Percentiles rank a stretch among this genome's conserved stretches.
Evolutionary conservation across 225 moss, liverwort and hornwort genomes (phyloP).

Genomic region (Polytrichum commune): DNA sequence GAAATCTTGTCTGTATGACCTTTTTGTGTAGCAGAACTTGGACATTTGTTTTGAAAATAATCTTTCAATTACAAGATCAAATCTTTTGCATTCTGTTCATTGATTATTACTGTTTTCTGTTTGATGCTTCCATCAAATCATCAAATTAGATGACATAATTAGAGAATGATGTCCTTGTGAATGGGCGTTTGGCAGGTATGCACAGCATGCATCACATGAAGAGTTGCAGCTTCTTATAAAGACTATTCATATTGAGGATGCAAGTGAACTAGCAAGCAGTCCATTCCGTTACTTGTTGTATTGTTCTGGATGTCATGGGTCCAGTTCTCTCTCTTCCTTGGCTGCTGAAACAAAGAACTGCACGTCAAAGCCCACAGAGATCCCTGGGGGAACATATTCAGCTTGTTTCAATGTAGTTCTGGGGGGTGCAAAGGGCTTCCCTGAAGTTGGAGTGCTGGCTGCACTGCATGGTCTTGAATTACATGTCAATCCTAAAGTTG

Average conservation of each 20-base stretch:
- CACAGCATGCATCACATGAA: constrained; percentile 40
- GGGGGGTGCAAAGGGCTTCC: constrained; percentile 33
- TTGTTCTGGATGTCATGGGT: constrained; percentile 49
- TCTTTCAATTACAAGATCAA: too few species aligned
- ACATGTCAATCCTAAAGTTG: constrained; percentile 65
- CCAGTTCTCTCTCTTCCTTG: constrained; percentile 30
- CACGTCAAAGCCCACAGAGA: constrained; percentile 21
- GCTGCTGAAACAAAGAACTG: constrained; percentile 23
- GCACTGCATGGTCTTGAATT: constrained; percentile 71
- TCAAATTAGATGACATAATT: too few species aligned
- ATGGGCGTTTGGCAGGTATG: constrained; percentile 44
- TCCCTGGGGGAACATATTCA: constrained; percentile 28
- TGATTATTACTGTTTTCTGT: too few species aligned
- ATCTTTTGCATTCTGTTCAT: too few species aligned
- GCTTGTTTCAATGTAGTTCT: constrained; percentile 43
- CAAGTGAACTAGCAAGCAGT: constrained; percentile 71
- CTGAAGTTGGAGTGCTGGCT: constrained; percentile 46
- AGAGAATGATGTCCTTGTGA: too few species aligned
- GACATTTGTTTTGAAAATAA: too few species aligned
- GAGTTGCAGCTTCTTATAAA: constrained; percentile 57
- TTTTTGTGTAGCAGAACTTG: too few species aligned
- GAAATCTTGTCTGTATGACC: not conserved
- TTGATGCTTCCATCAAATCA: too few species aligned
- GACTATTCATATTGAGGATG: constrained; percentile 76
- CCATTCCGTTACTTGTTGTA: constrained; percentile 61